Evolutionary conservation across 2,329 filamentous ascomycete species (phyloP), one percentile per base, ranked within the genome.

Genomic region (Lachnellula arida): DNA sequence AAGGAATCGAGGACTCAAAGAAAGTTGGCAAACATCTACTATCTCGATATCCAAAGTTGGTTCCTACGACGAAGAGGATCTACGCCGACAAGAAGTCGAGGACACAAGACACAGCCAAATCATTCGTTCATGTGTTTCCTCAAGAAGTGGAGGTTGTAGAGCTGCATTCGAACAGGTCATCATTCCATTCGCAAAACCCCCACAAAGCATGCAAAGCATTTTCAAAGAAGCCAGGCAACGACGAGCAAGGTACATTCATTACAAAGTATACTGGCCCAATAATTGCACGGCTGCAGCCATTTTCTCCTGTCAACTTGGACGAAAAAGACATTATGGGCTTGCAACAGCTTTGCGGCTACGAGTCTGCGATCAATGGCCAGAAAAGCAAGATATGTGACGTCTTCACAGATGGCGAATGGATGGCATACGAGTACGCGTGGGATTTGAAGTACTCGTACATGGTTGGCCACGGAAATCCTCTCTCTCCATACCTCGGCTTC

Each of bases 371-470:
- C 57, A 77, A 77, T 0, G 84, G 84, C 2, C 78, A 75, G 46
- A 77, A 75, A 37, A 86, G 82, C 0, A 78, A 78, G 0, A 86
- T 86, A 68, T 87, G 84, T 70, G 76, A 80, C 52, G 73, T 82
- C 0, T 86, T 87, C 65, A 74, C 76, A 1, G 76, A 81, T 0
- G 78, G 83, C 60, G 83, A 86, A 59, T 86, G 83, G 84, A 78
- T 87, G n/a, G 74, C 74, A 2, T 87, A 84, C 71, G 84, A 87
- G 68, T 87, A 87, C 65, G 76, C 79, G 12, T 82, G 83, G 59
- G 84, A 87, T 59, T 71, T 87, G 59, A 77, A 79, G 64, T 87
- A 86, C 66, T 81, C 82, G 65, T 82, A 85, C 70, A 88, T 87
- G 69, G 74, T 78, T 1, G 86, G 86, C 17, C 88, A 88, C 59